phyloP scores from a whole-genome alignment of 2,329 filamentous ascomycete species.

The Cytospora leucostoma region DNA sequence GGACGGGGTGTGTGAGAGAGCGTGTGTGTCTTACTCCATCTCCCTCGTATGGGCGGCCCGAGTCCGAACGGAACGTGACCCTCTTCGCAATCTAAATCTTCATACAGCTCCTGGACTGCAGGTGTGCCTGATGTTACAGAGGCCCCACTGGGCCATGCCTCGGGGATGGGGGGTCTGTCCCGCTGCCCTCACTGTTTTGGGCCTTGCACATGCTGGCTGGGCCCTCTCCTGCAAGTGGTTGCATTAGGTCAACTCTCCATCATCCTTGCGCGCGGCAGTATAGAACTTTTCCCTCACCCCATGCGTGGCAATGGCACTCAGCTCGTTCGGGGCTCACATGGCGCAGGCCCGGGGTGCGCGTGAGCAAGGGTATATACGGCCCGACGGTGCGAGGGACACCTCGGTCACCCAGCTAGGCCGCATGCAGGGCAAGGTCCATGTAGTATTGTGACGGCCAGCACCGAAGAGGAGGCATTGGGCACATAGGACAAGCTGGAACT shows the following conservation, averaged over 20 bases:
- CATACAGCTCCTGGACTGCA: not conserved
- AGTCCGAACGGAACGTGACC: not conserved
- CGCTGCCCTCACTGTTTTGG: not conserved
- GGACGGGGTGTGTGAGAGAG: not conserved
- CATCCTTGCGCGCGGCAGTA: constrained; percentile 1
- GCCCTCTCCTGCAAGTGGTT: constrained; percentile 7
- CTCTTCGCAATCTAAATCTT: not conserved
- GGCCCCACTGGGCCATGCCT: not conserved
- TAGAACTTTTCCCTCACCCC: not conserved
- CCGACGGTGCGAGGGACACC: not conserved
- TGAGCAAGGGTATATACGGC: not conserved
- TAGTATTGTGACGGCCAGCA: too few relatives aligned
- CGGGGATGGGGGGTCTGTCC: not conserved
- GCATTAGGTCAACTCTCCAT: not conserved
- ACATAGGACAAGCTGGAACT: too few relatives aligned
- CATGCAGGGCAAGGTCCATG: too few relatives aligned
- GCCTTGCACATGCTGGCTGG: not conserved
- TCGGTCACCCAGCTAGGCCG: too few relatives aligned
- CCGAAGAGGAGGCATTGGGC: too few relatives aligned
- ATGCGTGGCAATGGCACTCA: not conserved
- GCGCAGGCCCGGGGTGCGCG: not conserved
- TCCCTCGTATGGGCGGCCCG: not conserved
- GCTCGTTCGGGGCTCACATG: not conserved
- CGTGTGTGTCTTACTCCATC: not conserved
- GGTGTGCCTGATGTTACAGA: not conserved